Evolutionary conservation across 2,329 filamentous ascomycete genomes (phyloP).

Genomic region (Scedosporium boydii): DNA sequence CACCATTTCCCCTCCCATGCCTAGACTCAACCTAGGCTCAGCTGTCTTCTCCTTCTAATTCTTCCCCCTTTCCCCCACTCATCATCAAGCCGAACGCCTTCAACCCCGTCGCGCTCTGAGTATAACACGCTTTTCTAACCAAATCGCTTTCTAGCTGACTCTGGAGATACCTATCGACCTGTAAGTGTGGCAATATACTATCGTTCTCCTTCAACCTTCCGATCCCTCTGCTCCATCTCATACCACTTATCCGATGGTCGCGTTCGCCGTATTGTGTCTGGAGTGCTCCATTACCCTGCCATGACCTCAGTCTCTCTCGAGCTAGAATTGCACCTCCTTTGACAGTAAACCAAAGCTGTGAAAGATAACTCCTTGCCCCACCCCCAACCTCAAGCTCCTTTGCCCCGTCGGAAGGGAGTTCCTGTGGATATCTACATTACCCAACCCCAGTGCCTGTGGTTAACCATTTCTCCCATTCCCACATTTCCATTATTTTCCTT

Average conservation of each 20-base stretch:
- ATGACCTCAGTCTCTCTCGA: no score
- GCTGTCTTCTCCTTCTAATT: conserved; percentile 14
- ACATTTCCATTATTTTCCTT: conserved; percentile 7
- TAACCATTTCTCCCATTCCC: no score
- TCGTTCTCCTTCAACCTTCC: not conserved
- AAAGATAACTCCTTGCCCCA: no score
- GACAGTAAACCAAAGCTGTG: no score
- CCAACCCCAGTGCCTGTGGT: no score
- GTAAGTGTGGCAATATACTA: conserved; percentile 31
- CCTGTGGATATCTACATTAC: no score
- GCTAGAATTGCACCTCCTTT: no score
- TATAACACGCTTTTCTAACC: conserved; percentile 25
- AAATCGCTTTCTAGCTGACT: conserved; percentile 39
- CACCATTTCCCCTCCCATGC: conserved; percentile 1
- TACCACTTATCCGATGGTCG: not conserved
- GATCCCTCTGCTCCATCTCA: conserved; percentile 4
- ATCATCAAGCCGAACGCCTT: conserved; percentile 10
- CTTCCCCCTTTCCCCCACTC: conserved; percentile 12
- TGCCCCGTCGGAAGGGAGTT: no score
- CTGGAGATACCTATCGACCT: conserved; percentile 51
- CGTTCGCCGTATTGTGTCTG: not conserved
- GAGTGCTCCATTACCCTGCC: not conserved
- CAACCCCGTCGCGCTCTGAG: not conserved
- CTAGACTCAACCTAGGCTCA: conserved; percentile 8
- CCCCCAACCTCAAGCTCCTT: no score